Base-by-base conservation (phyloP, 306 rosid species). In the Astragalus membranaceus region DNA sequence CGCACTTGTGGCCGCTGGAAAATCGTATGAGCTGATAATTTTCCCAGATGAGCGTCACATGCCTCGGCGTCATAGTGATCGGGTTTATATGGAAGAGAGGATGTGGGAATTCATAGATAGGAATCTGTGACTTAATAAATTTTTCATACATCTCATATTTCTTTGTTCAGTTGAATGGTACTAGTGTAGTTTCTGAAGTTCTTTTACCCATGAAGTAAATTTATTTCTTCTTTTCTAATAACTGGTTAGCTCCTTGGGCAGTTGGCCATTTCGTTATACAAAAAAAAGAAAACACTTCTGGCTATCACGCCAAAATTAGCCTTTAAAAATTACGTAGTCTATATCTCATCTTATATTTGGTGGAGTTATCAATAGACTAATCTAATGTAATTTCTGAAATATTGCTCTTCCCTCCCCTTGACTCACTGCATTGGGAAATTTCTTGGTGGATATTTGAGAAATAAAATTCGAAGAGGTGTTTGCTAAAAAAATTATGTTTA, bases 21-120 rank as follows among this genome's bases (percentile, higher is more conserved):
- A 91, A 82, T 67, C 84, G 0, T 94, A 94, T 8, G 99, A 94
- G 78, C 87, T 94, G 10, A 74, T 94, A 26, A 74, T 94, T 61
- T 94, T 94, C 78, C 99, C 99, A 0, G 97, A 91, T 2, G 97
- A 91, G 68, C 92, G 99, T 0, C 99, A 94, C 86, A 89, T 89
- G 99, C 99, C 97, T 0, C 96, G 96, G 9, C 81, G 83, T 51
- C 87, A 81, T 3, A 77, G 83, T 29, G 97, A 89, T 50, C 87
- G 97, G 57, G 76, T 94, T 64, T 94, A 94, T 63, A 91, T 94
- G 99, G 97, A 94, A 78, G 86, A 85, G 76, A 85, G 99, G 72
- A 94, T 94, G 75, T 94, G 97, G 96, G 97, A 94, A 33, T 94
- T 94, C 74, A 86, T 94, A 49, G 84, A 86, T 59, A 86, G 87